A percentile compares a stretch with the other conserved stretches of the same genome.
phyloP scores from a whole-genome alignment of 129 eudicot genomes.

The Sambucus nigra region DNA sequence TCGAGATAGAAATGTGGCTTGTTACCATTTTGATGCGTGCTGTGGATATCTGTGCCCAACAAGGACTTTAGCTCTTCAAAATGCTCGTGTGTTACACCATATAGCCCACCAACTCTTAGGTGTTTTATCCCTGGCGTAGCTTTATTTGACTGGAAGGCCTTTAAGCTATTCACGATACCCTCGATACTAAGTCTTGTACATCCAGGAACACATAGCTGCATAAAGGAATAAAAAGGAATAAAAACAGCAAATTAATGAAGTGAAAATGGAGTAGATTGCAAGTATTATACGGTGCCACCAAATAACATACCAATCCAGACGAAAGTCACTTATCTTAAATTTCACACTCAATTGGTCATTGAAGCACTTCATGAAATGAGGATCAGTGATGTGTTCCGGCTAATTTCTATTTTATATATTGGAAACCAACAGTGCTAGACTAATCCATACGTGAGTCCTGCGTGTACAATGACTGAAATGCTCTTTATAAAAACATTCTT shows the following conservation, averaged over 20 bases:
- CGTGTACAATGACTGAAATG: no score
- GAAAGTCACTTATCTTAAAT: not conserved
- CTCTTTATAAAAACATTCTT: not conserved
- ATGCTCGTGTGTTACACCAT: conserved; percentile 51
- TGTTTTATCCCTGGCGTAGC: conserved; percentile 43
- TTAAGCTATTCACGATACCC: conserved; percentile 44
- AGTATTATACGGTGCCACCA: not conserved
- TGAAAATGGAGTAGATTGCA: not conserved
- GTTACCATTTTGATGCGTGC: conserved; percentile 15
- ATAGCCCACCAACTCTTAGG: conserved; percentile 61
- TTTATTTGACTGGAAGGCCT: conserved; percentile 24
- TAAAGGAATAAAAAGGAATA: not conserved
- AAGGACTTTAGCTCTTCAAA: conserved; percentile 56
- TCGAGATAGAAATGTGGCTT: conserved; percentile 51
- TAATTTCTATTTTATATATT: not conserved
- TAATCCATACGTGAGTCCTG: no score
- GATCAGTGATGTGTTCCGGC: not conserved
- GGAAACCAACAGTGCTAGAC: not conserved
- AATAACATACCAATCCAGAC: not conserved
- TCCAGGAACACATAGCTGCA: conserved; percentile 69
- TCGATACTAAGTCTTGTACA: conserved; percentile 67
- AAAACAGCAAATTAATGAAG: not conserved
- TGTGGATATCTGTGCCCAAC: conserved; percentile 32
- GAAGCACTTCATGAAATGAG: not conserved
- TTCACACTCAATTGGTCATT: no score